A percentile compares a stretch with the other conserved stretches of the same genome.
Conservation (phyloP, 345 rosid species). For the Citrus unshiu region DNA sequence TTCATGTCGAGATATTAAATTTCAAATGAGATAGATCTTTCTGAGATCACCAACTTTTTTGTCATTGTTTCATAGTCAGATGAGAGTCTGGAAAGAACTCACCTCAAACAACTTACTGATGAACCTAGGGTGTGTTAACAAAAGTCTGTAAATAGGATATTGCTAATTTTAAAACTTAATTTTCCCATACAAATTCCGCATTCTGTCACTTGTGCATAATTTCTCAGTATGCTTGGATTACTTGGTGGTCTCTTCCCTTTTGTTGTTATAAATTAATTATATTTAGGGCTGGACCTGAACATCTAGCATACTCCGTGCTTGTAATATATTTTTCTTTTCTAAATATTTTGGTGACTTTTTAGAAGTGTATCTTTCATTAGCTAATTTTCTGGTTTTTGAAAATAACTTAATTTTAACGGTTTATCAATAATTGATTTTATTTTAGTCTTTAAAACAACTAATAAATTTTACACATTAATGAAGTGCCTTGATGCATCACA, state of each 20-base stretch:
- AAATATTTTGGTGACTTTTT: not conserved
- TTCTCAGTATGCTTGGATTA: not conserved
- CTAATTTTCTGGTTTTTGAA: not conserved
- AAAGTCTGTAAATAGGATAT: not conserved
- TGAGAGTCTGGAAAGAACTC: not conserved
- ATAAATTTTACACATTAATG: not conserved
- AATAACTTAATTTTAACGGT: not conserved
- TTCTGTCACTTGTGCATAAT: not conserved
- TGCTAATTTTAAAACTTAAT: not conserved
- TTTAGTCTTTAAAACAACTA: not conserved
- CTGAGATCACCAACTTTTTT: not conserved
- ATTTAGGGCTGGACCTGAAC: too few species aligned
- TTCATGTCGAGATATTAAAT: not conserved
- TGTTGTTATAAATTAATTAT: not conserved
- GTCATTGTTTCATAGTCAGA: not conserved
- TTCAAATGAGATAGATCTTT: slow-evolving; percentile 4
- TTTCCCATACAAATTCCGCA: not conserved
- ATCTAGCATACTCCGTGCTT: not conserved
- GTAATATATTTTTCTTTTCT: not conserved
- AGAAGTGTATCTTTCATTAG: not conserved
- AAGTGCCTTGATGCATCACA: not conserved
- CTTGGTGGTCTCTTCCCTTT: not conserved
- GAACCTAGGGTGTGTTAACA: not conserved
- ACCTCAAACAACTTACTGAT: not conserved
- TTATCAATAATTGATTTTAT: not conserved